Conservation (phyloP, 2,329 filamentous ascomycete species). For the Neofusicoccum laricinum region DNA sequence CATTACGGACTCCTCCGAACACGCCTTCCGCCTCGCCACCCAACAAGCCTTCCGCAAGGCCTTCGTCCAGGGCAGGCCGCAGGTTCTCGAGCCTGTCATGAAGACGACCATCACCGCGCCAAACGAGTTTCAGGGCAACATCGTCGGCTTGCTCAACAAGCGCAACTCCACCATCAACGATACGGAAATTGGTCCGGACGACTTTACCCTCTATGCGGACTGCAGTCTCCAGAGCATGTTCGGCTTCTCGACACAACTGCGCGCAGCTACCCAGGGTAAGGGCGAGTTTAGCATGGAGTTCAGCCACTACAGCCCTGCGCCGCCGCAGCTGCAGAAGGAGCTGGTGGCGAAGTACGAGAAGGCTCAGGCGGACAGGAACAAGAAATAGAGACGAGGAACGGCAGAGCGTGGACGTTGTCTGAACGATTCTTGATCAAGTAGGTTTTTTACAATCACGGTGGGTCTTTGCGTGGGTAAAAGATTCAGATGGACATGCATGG, state of each 20-base stretch:
- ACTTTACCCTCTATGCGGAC: conserved; percentile 89
- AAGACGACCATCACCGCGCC: conserved; percentile 96
- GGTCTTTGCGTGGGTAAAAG: too few relatives aligned
- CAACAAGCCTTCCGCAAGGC: conserved; percentile 96
- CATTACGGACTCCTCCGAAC: conserved; percentile 96
- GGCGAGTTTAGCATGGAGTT: conserved; percentile 99
- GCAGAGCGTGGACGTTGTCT: background rate
- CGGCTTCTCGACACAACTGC: conserved; percentile 86
- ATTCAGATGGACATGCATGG: too few relatives aligned
- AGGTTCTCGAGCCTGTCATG: conserved; percentile 94
- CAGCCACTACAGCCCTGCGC: conserved; percentile 86
- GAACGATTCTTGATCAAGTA: background rate
- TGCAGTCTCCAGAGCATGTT: conserved; percentile 97
- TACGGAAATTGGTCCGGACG: conserved; percentile 88
- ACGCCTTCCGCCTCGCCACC: conserved; percentile 90
- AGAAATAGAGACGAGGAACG: conserved; percentile 29
- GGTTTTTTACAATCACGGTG: too few relatives aligned
- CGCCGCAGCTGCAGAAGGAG: conserved; percentile 83
- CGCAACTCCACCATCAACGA: conserved; percentile 92
- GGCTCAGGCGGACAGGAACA: conserved; percentile 61
- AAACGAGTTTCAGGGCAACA: conserved; percentile 94
- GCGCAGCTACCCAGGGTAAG: conserved; percentile 95
- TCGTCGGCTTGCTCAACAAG: conserved; percentile 95
- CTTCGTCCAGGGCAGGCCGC: conserved; percentile 75
- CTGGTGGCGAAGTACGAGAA: conserved; percentile 67